Evolutionary conservation across 2,329 filamentous ascomycete genomes (phyloP), one percentile per base, ranked within the genome.

Genomic region (Paracorniculantispora psalliotae): DNA sequence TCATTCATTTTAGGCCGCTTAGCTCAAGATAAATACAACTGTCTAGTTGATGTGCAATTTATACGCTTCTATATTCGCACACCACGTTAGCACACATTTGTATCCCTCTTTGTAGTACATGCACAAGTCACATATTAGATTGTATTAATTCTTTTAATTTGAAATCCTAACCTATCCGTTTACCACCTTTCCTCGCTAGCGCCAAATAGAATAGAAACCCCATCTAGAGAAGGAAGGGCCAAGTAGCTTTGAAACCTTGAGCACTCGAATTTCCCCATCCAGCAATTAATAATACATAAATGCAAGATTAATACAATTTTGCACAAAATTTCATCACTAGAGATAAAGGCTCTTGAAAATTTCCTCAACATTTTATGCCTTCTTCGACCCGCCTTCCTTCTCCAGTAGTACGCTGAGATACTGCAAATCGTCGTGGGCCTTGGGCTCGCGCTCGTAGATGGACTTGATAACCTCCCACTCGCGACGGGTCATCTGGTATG

Each of bases 391-490:
- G 21, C 75, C 73, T 62, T 80, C 74, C 62, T 77, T 79, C 57
- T 84, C 83, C 13, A 87, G 68, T 21, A 86, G 73, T 48, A 73
- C 72, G 37, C 81, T 83, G 3, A 88, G 73, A 56, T 83, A 77
- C 53, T 79, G 74, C 19, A 87, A 71, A 66, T 92, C 85, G 1
- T 85, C 81, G 23, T 84, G 79, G 0, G 90, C 84, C 23, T 80
- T 81, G 0, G 85, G 84, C 57, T 91, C 86, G 12, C 80, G 78
- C 52, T 86, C 81, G 25, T 91, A 79, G 15, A 93, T 86, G 41
- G 82, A 79, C 54, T 82, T 80, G 62, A 97, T 83, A 28, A 94
- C 84, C 58, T 83, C 79, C 82, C 94, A 88, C 68, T 96, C 90
- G 17, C 82, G 76, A n/a, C 83, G 78, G 48, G 86, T 80, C 78